Evolutionary conservation across 2,329 filamentous ascomycete genomes (phyloP), one percentile per base, ranked within the genome.

Genomic region (Phyllosticta citrichinensis): DNA sequence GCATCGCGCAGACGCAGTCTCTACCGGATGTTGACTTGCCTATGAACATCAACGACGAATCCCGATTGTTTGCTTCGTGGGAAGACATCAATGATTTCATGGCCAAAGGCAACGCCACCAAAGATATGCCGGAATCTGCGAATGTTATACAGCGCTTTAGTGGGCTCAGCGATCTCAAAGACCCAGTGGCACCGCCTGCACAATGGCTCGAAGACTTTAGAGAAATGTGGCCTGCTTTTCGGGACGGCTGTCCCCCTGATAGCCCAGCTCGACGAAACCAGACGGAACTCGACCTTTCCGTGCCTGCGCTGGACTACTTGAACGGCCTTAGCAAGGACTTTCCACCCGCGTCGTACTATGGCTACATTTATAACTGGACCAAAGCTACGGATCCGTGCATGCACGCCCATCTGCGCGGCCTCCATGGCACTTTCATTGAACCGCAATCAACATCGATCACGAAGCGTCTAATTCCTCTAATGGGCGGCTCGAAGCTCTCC

Each of bases 31-130:
- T 81, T 35, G 74, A 79, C 58, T 68, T 81, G 55, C 71, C 78
- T 0, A 70, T 80, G 56, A 80, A 81, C 64, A 66, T 73, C 35
- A 80, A 80, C 77, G 79, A 80, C 60, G 77, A 80, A 67, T 74
- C 74, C 40, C 71, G 78, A 2, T 64, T 81, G 6, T 70, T 80
- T 17, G 76, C 79, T 4, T 75, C 76, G 0, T 80, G 74, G 73
- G 77, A 80, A 56, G 71, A 73, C 22, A 74, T 80, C 14, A 68
- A 74, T 50, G 68, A 66, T 20, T 75, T 76, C 62, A 70, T 77
- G 33, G 40, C 40, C 14, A 47, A 47, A 8, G 14, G 40, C 17
- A 47, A 47, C 17, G 40, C 40, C 5, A 47, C 40, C 14, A 47
- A 47, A 19, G 40, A 47, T n/a, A 47, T 47, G 40, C 40, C 40